Base-by-base conservation (phyloP, 805 yeast species). In the Candida qinlingensis region DNA sequence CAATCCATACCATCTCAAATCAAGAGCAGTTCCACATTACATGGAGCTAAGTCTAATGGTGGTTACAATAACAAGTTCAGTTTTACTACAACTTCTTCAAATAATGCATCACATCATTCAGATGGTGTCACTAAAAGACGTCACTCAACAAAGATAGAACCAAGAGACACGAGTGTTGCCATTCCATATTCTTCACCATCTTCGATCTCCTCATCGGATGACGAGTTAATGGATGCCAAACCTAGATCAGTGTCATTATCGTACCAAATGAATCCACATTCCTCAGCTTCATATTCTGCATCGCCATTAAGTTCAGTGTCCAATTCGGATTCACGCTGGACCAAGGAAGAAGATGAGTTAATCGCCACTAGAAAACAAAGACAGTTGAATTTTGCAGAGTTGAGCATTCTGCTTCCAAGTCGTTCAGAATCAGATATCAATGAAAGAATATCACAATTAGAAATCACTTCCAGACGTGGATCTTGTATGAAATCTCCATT, bases 351-450 rank as follows among this genome's bases (percentile, higher is more conserved):
- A 64, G 96, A 88, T 65, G 85, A 82, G 52, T 62, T 80, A 35
- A 63, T 88, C 37, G 57, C 79, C 39, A 72, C 77, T 50, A 70
- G 85, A 45, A 66, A 79, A 8, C 68, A 76, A 44, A 69, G 81
- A 54, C 84, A 83, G 47, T 67, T 89, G 38, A 76, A 85, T 34
- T 74, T 85, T 58, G 85, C 83, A 13, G 96, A 89, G 65, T 69
- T 89, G 37, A 75, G 85, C 12, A 82, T 88, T 34, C 66, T 89
- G 45, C 69, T 89, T 39, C 92, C 94, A 12, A 76, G 75, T 49
- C 77, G 88, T 54, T 74, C 94, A 0, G 90, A 85, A 61, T 72
- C 72, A n/a, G 94, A 87, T 56, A 89, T 89, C 39, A 73, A 78
- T 72, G 65, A 75, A 37, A 72, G 94, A 52, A 77, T 85, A 26